Base-by-base conservation (phyloP, 2,329 filamentous ascomycete genomes). In the Pezicula carpinea region DNA sequence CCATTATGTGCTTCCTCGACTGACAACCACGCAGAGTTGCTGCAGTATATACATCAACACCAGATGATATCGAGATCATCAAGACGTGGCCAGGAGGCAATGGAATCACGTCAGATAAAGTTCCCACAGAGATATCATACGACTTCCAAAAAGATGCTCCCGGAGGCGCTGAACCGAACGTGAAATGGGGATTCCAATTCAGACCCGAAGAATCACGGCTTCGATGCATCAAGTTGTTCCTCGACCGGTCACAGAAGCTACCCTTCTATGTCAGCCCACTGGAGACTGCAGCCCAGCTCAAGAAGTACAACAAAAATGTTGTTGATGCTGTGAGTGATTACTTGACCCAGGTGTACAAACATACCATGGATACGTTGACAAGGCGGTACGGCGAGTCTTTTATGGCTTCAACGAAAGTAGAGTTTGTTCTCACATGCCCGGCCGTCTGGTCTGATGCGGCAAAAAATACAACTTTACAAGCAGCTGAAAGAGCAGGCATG, bases 31-130 rank as follows among this genome's bases (percentile, higher is more conserved):
- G 39, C 63, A 82, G 80, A 46, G 84, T 88, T 49, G 85, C 85
- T 6, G 82, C 83, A 23, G 83, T 87, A 4, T 88, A 89, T 58
- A 86, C 83, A 13, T 84, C 81, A 4, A 87, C 82, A 1, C 86
- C 87, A 11, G 86, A 91, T 64, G 87, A 90, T 64, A 74, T 91
- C 48, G 85, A 90, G 62, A 88, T 90, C 59, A 89, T 91, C 70
- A 90, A 89, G 70, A 85, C 80, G 13, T 92, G 87, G 87, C 87
- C 87, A 0, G 87, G 87, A 21, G 85, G 85, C 22, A 90, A 91
- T 61, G 86, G 86, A 58, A 89, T 91, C 67, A 90, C 87, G n/a
- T 89, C 85, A 31, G 87, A 92, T 71, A 92, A 92, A 71, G 87
- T 91, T 2, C 87, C 87, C 1, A 89, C 86, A 13, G 87, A 91